Evolutionary conservation across 2,329 filamentous ascomycete species (phyloP).

Genomic region (Aureobasidium sp.): DNA sequence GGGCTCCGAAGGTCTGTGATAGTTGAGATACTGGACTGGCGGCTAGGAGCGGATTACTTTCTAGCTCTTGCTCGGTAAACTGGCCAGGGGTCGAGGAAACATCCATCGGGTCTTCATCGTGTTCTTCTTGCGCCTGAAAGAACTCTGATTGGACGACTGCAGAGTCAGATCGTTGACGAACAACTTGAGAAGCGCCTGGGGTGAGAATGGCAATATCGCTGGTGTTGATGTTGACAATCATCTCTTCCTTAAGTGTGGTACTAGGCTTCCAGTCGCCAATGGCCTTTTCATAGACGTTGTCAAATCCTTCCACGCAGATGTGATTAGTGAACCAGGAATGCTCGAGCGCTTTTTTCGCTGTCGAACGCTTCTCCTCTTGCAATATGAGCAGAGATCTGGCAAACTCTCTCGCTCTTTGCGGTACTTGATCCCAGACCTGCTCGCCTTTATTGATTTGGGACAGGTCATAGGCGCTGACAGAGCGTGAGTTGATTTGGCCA

Average conservation of each 20-base stretch:
- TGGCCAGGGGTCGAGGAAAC: neutral
- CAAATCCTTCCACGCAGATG: conserved; percentile 41
- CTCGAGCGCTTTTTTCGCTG: conserved; percentile 45
- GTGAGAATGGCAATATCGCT: conserved; percentile 1
- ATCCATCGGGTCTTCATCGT: neutral
- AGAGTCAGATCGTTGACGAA: neutral
- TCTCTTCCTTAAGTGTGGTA: neutral
- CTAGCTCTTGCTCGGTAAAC: neutral
- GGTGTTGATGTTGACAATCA: conserved; percentile 4
- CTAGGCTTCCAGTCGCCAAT: conserved; percentile 46
- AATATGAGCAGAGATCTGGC: conserved; percentile 45
- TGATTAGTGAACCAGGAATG: conserved; percentile 52
- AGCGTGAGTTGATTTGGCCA: conserved; percentile 24
- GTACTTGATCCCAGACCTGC: conserved; percentile 36
- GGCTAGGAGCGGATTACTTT: neutral
- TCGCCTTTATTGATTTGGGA: conserved; percentile 36
- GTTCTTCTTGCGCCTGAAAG: neutral
- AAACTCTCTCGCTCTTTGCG: conserved; percentile 38
- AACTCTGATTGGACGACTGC: neutral
- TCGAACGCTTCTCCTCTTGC: conserved; percentile 45
- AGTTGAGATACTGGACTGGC: neutral
- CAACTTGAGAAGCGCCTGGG: neutral
- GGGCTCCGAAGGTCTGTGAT: neutral
- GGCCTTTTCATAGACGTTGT: conserved; percentile 44
- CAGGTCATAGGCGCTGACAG: conserved; percentile 38